Evolutionary conservation across 768 basidiomycete genomes (phyloP).

Genomic region (Boletus reticulatus): DNA sequence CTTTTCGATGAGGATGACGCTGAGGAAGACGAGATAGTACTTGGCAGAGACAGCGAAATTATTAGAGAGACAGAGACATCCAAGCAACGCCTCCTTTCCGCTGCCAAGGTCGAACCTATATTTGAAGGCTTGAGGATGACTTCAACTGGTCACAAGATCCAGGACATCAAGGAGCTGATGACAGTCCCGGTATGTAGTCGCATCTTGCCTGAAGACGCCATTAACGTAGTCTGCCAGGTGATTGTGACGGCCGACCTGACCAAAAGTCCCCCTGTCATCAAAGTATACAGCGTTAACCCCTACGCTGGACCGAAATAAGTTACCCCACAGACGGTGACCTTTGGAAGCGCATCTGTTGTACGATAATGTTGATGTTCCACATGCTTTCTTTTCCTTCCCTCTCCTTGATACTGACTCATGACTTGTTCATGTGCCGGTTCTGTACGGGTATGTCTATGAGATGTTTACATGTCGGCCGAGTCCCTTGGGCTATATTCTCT

Average conservation of each 20-base stretch:
- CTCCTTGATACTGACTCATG: constrained; percentile 31
- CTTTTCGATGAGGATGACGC: constrained; percentile 87
- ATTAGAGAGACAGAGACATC: constrained; percentile 56
- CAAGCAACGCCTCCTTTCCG: constrained; percentile 75
- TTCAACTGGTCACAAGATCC: constrained; percentile 84
- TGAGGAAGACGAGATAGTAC: constrained; percentile 77
- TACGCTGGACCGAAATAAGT: constrained; percentile 60
- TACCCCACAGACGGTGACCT: constrained; percentile 2
- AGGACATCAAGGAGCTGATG: constrained; percentile 93
- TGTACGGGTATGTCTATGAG: constrained; percentile 30
- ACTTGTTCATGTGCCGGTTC: constrained; percentile 26
- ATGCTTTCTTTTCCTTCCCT: constrained; percentile 31
- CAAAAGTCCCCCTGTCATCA: constrained; percentile 95
- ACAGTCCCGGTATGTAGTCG: constrained; percentile 74
- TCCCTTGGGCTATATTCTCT: constrained; percentile 16
- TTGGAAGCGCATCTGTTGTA: constrained; percentile 24
- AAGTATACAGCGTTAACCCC: constrained; percentile 94
- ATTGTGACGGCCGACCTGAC: constrained; percentile 94
- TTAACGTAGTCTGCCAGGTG: constrained; percentile 49
- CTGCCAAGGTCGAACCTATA: constrained; percentile 67
- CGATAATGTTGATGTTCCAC: constrained; percentile 27
- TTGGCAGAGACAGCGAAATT: constrained; percentile 52
- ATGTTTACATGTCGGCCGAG: constrained; percentile 22
- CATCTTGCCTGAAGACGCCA: not conserved
- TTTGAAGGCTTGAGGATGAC: constrained; percentile 83